phyloP scores from a whole-genome alignment of 1,284 basidiomycete genomes.

The Rhizoctonia solani region DNA sequence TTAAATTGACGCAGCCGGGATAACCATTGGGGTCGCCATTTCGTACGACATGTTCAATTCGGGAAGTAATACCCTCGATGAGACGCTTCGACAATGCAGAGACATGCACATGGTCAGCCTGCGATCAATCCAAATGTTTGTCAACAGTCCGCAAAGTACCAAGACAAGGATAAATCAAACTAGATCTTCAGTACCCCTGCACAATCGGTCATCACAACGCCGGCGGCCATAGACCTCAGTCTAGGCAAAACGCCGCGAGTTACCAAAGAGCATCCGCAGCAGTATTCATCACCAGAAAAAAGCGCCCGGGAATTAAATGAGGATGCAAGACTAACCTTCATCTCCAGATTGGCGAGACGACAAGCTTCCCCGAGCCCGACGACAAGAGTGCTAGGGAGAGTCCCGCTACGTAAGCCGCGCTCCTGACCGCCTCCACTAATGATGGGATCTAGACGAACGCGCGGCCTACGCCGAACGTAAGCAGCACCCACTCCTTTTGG shows the following conservation, averaged over 20 bases:
- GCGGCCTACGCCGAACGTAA: conserved; percentile 90
- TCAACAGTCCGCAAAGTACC: conserved; percentile 40
- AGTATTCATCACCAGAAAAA: conserved; percentile 26
- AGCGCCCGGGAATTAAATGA: conserved; percentile 21
- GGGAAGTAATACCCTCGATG: conserved; percentile 76
- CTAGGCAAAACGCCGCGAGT: conserved; percentile 22
- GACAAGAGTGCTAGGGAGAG: conserved; percentile 85
- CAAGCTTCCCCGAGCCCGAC: conserved; percentile 97
- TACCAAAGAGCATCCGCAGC: neutral
- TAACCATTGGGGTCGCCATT: conserved; percentile 92
- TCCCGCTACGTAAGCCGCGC: conserved; percentile 92
- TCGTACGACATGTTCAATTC: conserved; percentile 88
- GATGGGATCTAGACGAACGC: conserved; percentile 94
- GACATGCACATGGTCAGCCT: conserved; percentile 86
- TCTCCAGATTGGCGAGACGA: conserved; percentile 88
- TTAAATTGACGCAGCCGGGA: conserved; percentile 92
- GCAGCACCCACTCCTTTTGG: conserved; percentile 96
- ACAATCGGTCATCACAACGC: conserved; percentile 66
- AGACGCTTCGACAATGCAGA: conserved; percentile 80
- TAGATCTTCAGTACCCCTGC: conserved; percentile 85
- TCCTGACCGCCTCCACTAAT: conserved; percentile 98
- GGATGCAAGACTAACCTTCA: conserved; percentile 70
- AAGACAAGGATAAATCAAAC: conserved; percentile 38
- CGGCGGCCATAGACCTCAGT: conserved; percentile 44
- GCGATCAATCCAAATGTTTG: conserved; percentile 38